phyloP scores from a whole-genome alignment of 2,329 filamentous ascomycete species.

The Dothideomycetes sp. region DNA sequence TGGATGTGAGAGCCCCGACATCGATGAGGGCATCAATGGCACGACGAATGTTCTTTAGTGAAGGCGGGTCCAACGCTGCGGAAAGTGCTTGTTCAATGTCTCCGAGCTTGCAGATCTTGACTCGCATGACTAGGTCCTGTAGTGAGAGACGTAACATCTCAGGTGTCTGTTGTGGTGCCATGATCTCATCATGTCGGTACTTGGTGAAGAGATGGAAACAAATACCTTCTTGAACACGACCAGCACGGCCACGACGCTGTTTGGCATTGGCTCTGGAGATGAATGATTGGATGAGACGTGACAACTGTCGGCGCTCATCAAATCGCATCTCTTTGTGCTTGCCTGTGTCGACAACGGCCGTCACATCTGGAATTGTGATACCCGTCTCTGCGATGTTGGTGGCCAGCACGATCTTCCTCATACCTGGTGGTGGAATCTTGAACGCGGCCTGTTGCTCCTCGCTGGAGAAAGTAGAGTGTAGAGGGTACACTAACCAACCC shows the following conservation, averaged over 20 bases:
- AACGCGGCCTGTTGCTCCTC: constrained; percentile 96
- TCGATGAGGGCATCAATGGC: constrained; percentile 90
- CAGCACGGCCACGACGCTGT: constrained; percentile 84
- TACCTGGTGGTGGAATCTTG: constrained; percentile 67
- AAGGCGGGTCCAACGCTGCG: constrained; percentile 82
- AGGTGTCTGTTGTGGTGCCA: constrained; percentile 88
- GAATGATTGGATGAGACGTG: constrained; percentile 83
- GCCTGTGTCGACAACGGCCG: constrained; percentile 90
- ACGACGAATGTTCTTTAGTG: constrained; percentile 81
- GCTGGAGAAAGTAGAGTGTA: constrained; percentile 91
- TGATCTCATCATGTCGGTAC: constrained; percentile 70
- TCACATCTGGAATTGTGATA: constrained; percentile 96
- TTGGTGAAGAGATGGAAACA: constrained; percentile 96
- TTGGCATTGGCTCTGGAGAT: constrained; percentile 94
- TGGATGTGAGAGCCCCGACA: constrained; percentile 73
- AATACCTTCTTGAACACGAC: constrained; percentile 86
- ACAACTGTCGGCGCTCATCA: constrained; percentile 85
- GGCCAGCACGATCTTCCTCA: constrained; percentile 86
- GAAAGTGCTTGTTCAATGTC: constrained; percentile 84
- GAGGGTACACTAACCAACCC: constrained; percentile 76
- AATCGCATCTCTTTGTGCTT: constrained; percentile 98
- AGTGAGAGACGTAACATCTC: constrained; percentile 92
- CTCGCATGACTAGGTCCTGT: constrained; percentile 88
- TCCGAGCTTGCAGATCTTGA: constrained; percentile 95
- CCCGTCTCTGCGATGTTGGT: constrained; percentile 98